Evolutionary conservation across 2,329 filamentous ascomycete genomes (phyloP).

Genomic region (Cordyceps farinosa): DNA sequence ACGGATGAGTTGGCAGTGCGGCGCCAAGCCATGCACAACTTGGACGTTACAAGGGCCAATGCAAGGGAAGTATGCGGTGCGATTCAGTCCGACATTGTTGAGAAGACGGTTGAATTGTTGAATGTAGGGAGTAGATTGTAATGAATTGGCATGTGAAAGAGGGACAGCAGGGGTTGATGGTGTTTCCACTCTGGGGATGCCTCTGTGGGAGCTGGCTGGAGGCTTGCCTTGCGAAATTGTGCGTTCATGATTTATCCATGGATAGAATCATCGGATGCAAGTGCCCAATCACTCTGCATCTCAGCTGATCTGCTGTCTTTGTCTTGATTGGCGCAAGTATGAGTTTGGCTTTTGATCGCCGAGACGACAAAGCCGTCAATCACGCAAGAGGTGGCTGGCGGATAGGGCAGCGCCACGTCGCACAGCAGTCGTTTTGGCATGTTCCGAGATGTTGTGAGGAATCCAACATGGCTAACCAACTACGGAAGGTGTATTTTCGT

Average conservation of each 20-base stretch:
- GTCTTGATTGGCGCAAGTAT: neutral
- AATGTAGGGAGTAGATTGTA: neutral
- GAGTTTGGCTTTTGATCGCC: neutral
- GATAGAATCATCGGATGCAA: neutral
- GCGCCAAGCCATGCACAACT: neutral
- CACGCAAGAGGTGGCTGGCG: neutral
- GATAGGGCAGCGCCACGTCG: constrained; percentile 1
- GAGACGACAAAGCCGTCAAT: neutral
- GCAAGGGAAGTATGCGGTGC: neutral
- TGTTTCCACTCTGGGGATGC: constrained; percentile 1
- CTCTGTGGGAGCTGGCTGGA: neutral
- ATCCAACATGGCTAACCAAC: neutral
- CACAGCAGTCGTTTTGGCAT: neutral
- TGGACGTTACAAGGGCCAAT: neutral
- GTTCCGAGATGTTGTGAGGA: too few species aligned
- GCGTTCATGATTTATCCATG: neutral
- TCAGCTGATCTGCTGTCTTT: neutral
- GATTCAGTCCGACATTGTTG: neutral
- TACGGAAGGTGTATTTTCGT: neutral
- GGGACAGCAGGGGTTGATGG: constrained; percentile 1
- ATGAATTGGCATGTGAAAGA: constrained; percentile 17
- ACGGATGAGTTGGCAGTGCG: neutral
- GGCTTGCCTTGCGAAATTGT: neutral
- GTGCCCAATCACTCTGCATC: neutral
- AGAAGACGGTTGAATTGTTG: constrained; percentile 10